Evolutionary conservation across 2,329 filamentous ascomycete species (phyloP), one percentile per base, ranked within the genome.

Genomic region (Penicillium sp.): DNA sequence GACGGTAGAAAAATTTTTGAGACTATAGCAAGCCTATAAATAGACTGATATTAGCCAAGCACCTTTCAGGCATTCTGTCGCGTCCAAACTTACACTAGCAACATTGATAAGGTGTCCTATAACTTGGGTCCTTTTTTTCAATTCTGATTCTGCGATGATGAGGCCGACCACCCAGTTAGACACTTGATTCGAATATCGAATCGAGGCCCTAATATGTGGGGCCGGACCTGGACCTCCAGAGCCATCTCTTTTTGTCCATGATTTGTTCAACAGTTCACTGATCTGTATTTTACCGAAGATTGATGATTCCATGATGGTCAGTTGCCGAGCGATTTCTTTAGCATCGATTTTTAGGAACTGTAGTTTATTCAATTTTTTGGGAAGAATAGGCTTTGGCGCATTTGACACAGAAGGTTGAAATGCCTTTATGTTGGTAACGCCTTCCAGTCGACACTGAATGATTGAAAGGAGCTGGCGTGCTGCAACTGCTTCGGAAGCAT

Each of bases 101-200:
- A 97, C 91, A 21, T 88, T 84, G 52, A 97, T 90, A 75, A 97
- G 96, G 74, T 97, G 92, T 73, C 96, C 97, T 74, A 97, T 96
- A 39, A 97, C 91, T 33, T 93, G 88, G 16, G 96, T 91, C 63
- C 93, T 84, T 73, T 93, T 92, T 79, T 93, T 95, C 59, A 96
- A 87, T 68, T 97, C 93, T 65, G 87, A 84, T 74, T 97, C 92
- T 0, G 88, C 91, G 54, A 97, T 75, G 60, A 97, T 96, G 90
- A 96, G 95, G 72, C 96, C 91, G 16, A 92, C 92, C 28, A 97
- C 92, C 92, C 92, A 97, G 70, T 97, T 97, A 5, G 93, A 96
- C 79, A 97, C 87, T 72, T 96, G 92, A 70, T 97, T 97, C 1
- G 92, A 96, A 76, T 97, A 92, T 50, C 96, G 80, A 74, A 97